Conservation (phyloP, 768 basidiomycete genomes). For the Antrodiella citrinella region DNA sequence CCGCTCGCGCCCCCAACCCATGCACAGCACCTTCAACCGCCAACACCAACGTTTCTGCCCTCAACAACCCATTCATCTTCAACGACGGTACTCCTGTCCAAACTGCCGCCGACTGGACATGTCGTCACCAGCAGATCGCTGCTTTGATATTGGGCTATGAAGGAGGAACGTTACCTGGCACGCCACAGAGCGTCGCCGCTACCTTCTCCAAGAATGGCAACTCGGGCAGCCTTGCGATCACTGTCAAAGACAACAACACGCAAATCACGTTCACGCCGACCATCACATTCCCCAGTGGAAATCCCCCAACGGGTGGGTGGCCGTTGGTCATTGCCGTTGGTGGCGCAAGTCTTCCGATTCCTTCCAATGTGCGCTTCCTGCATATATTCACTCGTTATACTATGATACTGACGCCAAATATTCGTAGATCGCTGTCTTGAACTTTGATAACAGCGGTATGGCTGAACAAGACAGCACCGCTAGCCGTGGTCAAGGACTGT, state of each 20-base stretch:
- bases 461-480: slow-evolving; percentile 36
- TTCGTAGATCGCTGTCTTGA: slow-evolving; percentile 37
- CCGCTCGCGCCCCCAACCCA: not conserved
- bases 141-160: slow-evolving; percentile 46
- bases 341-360: slow-evolving; percentile 30
- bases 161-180: slow-evolving; percentile 40
- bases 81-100: slow-evolving; percentile 33
- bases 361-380: slow-evolving; percentile 18
- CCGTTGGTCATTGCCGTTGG: slow-evolving; percentile 48
- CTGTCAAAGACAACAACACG: slow-evolving; percentile 35
- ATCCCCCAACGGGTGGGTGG: slow-evolving; percentile 29
- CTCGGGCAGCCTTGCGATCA: slow-evolving; percentile 37
- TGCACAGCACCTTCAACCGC: slow-evolving; percentile 15
- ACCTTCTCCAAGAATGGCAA: slow-evolving; percentile 29
- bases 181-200: slow-evolving; percentile 38
- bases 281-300: slow-evolving; percentile 37
- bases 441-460: slow-evolving; percentile 46
- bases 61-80: slow-evolving; percentile 51
- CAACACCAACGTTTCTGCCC: slow-evolving; percentile 30
- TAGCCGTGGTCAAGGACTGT: slow-evolving; percentile 47
- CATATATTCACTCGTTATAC: no score
- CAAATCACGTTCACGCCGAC: slow-evolving; percentile 42
- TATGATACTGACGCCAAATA: slow-evolving; percentile 1
- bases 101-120: slow-evolving; percentile 41
- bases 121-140: slow-evolving; percentile 40